Evolutionary conservation across 306 rosid genomes (phyloP).

Genomic region (Pachyrhizus erosus): DNA sequence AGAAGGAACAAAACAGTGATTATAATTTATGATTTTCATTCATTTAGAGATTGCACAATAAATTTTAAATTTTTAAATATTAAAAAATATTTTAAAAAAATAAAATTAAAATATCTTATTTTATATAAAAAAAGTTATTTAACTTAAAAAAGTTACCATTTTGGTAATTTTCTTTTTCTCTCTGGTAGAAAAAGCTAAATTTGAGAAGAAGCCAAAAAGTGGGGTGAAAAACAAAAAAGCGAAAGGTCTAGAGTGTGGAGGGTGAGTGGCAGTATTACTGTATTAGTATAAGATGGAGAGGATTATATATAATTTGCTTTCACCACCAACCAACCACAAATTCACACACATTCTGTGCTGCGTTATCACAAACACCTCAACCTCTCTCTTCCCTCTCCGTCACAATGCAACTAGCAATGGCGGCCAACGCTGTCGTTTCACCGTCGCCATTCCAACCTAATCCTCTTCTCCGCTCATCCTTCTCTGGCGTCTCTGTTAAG

Average conservation of each 20-base stretch:
- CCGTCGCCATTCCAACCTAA: constrained; percentile 39
- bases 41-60: too few relatives aligned
- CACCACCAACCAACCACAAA: constrained; percentile 4
- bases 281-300: background rate
- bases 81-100: too few relatives aligned
- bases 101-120: too few relatives aligned
- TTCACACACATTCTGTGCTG: background rate
- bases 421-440: constrained; percentile 54
- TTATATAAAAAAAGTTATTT: too few relatives aligned
- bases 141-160: too few relatives aligned
- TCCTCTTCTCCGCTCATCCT: constrained; percentile 54
- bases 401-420: constrained; percentile 70
- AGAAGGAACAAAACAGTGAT: too few relatives aligned
- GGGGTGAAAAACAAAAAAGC: background rate
- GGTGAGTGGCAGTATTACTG: background rate
- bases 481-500: constrained; percentile 62
- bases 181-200: background rate
- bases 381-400: background rate
- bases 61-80: too few relatives aligned
- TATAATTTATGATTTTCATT: too few relatives aligned
- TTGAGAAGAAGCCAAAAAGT: background rate
- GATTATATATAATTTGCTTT: background rate
- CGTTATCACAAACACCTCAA: constrained; percentile 47
- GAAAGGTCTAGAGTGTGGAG: background rate
- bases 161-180: background rate